Evolutionary conservation across 2,329 filamentous ascomycete genomes (phyloP), one percentile per base, ranked within the genome.

Genomic region (Fusarium gaditjirri): DNA sequence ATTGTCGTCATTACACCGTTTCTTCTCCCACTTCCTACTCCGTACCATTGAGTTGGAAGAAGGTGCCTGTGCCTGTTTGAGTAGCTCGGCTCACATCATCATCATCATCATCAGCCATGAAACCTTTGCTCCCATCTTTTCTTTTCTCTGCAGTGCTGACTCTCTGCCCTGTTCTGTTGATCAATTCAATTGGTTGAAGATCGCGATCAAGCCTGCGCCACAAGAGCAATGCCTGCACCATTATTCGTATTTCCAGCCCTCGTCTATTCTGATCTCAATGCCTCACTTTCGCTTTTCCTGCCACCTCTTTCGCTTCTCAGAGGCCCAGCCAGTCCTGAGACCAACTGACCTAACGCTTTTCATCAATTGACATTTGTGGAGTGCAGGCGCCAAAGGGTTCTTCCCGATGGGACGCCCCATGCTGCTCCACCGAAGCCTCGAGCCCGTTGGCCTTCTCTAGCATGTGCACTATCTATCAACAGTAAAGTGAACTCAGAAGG

Each of bases 341-440:
- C 46, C 58, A 65, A 72, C 52, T 49, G 47, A 46, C 38, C 52
- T 50, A 63, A 55, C 50, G 57, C 49, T 62, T 61, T 53, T 69
- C 50, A 50, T 71, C 50, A 50, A 64, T 55, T 76, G 72, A 63
- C 65, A 74, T 60, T 61, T 75, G 73, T 77, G 75, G 75, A 75
- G 75, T 72, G 44, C 64, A 72, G 58, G 52, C 57, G 72, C 58
- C 64, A 66, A 69, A 78, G 74, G 76, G 74, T 70, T 78, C 73
- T 59, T 76, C 75, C 76, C 76, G 75, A 75, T 76, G 75, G 76
- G 70, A 76, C 68, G 68, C 74, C 65, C 73, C 72, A 69, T 68
- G 65, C 31, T 63, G 49, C 65, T 71, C 76, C 75, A 72, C 75
- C 33, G 23, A 54, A 71, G 63, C 64, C 59, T 75, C n/a, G 53